phyloP scores from a whole-genome alignment of 805 yeast species.

The Ogataea angusta region DNA sequence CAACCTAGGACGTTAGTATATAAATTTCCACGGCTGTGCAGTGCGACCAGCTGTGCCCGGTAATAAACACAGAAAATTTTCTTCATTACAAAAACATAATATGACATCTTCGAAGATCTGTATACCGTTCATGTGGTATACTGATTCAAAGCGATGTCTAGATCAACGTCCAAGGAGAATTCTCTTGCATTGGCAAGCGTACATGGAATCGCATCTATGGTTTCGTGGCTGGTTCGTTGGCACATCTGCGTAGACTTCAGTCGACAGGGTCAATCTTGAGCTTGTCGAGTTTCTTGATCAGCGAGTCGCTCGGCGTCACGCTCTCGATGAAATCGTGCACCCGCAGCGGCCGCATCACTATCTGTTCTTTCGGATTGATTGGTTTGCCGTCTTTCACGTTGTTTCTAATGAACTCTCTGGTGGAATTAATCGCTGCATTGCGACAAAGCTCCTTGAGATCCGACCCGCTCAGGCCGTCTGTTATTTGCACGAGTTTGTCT shows the following conservation, averaged over 20 bases:
- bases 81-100: slow-evolving; percentile 1
- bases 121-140: slow-evolving; percentile 38
- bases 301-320: slow-evolving; percentile 29
- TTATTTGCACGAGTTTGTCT: slow-evolving; percentile 53
- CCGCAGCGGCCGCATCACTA: slow-evolving; percentile 58
- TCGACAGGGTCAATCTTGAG: slow-evolving; percentile 22
- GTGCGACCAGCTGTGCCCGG: background rate
- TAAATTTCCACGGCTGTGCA: slow-evolving; percentile 5
- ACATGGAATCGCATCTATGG: background rate
- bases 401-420: slow-evolving; percentile 71
- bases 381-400: slow-evolving; percentile 46
- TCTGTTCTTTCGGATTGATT: slow-evolving; percentile 33
- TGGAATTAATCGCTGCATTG: slow-evolving; percentile 87
- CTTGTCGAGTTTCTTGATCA: slow-evolving; percentile 21
- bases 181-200: background rate
- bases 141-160: slow-evolving; percentile 51
- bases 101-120: slow-evolving; percentile 50
- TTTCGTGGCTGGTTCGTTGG: slow-evolving; percentile 7
- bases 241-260: slow-evolving; percentile 12
- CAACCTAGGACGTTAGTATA: slow-evolving; percentile 1
- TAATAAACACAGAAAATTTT: slow-evolving; percentile 1
- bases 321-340: slow-evolving; percentile 59
- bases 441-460: slow-evolving; percentile 89
- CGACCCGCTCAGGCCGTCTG: slow-evolving; percentile 83
- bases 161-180: slow-evolving; percentile 21